A percentile compares a stretch with the other conserved stretches of the same genome.
These are phyloP conservation scores for Talaromyces atroroseus DNA, from an alignment of 2,329 filamentous ascomycete genomes.

Conservation along the genomic window DNA sequence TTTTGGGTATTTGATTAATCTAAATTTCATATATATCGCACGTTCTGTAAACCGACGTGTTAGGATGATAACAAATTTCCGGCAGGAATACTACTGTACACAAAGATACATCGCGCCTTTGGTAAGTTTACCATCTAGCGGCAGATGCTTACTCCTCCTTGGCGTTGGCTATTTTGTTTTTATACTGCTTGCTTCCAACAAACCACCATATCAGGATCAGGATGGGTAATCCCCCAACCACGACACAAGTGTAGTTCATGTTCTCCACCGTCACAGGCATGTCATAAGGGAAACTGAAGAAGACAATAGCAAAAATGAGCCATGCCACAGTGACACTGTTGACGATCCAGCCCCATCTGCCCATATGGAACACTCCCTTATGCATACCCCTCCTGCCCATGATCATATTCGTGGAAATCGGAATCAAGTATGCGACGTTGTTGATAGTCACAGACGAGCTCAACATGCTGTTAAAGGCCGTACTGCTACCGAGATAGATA, in stretches of 20 bases:
- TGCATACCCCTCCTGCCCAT: conserved; percentile 40
- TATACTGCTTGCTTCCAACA: conserved; percentile 19
- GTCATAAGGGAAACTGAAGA: conserved; percentile 43
- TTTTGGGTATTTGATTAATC: too few relatives aligned
- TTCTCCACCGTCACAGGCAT: conserved; percentile 36
- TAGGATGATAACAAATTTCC: too few relatives aligned
- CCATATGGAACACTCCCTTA: conserved; percentile 43
- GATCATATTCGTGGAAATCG: conserved; percentile 44
- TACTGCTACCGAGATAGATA: conserved; percentile 62
- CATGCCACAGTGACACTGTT: conserved; percentile 44
- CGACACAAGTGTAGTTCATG: conserved; percentile 49
- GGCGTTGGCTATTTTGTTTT: conserved; percentile 23
- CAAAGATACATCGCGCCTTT: too few relatives aligned
- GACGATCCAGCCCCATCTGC: conserved; percentile 36
- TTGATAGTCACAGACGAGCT: conserved; percentile 34
- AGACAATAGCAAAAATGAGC: conserved; percentile 47
- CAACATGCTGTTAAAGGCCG: conserved; percentile 58
- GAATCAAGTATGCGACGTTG: conserved; percentile 43
- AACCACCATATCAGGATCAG: conserved; percentile 41
- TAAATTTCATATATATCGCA: too few relatives aligned
- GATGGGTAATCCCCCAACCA: conserved; percentile 38
- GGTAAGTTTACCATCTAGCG: too few relatives aligned
- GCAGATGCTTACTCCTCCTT: conserved; percentile 27
- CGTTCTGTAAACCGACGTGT: too few relatives aligned
- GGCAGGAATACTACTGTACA: too few relatives aligned